Base-by-base conservation (phyloP, 768 basidiomycete species). In the Asterophora lycoperdoides region DNA sequence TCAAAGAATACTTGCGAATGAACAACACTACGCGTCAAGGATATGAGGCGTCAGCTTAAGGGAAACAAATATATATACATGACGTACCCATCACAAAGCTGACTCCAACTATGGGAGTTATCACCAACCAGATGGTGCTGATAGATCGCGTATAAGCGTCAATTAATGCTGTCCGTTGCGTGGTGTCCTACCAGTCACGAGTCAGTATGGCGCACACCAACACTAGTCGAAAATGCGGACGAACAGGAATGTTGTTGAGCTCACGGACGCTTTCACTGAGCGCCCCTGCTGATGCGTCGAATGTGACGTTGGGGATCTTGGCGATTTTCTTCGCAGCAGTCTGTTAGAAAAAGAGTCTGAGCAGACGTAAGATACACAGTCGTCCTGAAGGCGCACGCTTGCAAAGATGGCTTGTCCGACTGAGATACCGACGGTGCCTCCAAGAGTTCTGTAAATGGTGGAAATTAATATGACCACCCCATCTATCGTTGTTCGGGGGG, bases 381-480 rank as follows among this genome's bases (percentile, higher is more conserved):
- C n/a, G 26, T 19, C 20, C 14, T 15, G 5, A 20, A 18, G 4
- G 65, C 74, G 48, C 60, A 85, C 77, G 46, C 77, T 81, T 1
- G 80, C 65, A 49, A 82, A 84, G 51, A 90, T 82, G 3, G 83
- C 79, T 56, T 89, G 83, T 15, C 87, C 86, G 36, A 88, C 59
- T 0, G 89, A 74, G 48, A 91, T 80, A 9, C 86, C 86, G 18
- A 90, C 72, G 1, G 88, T 85, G n/a, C 82, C 88, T 8, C 89
- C 89, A 30, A 90, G 62, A 4, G 77, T 80, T 53, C 86, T 85
- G 30, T 32, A 32, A 32, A 32, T 37, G 17, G 54, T 37, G 28
- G 5, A 36, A 35, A 50, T 29, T 30, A 39, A 26, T 30, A n/a
- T 53, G 14, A 45, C 48, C 41, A 33, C 35, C 23, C n/a, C 23